Conservation (phyloP, 805 yeast species). For the Teunomyces panamensis region DNA sequence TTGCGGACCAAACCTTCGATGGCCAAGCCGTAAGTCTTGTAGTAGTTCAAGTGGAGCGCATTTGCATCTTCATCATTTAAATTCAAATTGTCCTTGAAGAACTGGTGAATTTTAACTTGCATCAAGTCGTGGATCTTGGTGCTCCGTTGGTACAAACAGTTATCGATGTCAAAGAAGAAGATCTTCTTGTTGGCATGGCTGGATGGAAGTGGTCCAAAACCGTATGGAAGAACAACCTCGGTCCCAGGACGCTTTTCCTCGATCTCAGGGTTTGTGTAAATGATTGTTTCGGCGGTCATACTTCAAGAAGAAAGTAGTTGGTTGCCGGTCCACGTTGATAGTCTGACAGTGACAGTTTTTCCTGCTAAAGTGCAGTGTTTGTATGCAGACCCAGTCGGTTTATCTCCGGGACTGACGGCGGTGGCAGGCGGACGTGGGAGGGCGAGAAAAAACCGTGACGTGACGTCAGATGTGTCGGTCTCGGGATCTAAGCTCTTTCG, state of each 20-base stretch:
- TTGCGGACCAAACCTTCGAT: conserved; percentile 79
- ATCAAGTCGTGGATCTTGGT: conserved; percentile 79
- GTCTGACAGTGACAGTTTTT: background rate
- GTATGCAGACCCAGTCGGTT: no score
- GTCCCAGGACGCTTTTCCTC: conserved; percentile 9
- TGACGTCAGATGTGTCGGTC: no score
- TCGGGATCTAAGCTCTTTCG: background rate
- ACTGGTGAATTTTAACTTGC: conserved; percentile 81
- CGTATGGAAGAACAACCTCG: conserved; percentile 25
- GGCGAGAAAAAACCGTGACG: no score
- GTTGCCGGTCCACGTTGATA: background rate
- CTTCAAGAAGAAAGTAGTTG: background rate
- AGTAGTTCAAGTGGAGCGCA: conserved; percentile 67
- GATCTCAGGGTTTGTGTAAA: conserved; percentile 26
- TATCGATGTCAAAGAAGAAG: conserved; percentile 91
- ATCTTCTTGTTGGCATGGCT: conserved; percentile 24
- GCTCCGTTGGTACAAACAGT: conserved; percentile 78
- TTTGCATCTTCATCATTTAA: conserved; percentile 74
- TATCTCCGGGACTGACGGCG: no score
- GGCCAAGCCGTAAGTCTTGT: conserved; percentile 86
- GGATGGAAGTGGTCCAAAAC: conserved; percentile 34
- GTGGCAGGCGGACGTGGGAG: no score
- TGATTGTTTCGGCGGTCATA: conserved; percentile 11
- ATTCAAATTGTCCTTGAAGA: conserved; percentile 63
- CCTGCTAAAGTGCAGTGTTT: no score